phyloP scores from a whole-genome alignment of 2,329 filamentous ascomycete species.

The Thielaviopsis punctulata region DNA sequence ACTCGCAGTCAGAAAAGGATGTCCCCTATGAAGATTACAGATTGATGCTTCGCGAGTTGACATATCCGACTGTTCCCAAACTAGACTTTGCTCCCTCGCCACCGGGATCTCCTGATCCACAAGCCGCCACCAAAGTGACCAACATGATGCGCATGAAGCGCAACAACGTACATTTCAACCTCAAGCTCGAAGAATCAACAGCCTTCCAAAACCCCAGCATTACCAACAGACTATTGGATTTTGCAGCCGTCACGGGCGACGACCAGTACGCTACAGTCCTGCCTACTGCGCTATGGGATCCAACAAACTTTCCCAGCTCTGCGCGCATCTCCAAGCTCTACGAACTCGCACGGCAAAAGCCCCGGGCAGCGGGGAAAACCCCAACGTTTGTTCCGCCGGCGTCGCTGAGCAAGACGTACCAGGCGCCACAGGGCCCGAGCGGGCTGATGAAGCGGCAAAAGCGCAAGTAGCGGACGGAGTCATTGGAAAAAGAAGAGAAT shows the following conservation, averaged over 20 bases:
- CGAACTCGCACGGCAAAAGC: constrained; percentile 28
- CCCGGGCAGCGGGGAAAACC: constrained; percentile 28
- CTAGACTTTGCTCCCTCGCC: constrained; percentile 61
- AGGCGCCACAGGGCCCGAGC: constrained; percentile 10
- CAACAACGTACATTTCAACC: constrained; percentile 62
- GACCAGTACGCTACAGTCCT: constrained; percentile 52
- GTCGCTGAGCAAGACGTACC: neutral
- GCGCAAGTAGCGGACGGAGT: constrained; percentile 18
- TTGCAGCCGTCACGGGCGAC: constrained; percentile 31
- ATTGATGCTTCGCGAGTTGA: constrained; percentile 50
- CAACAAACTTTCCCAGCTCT: constrained; percentile 34
- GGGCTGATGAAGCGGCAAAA: constrained; percentile 18
- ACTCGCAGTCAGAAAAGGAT: constrained; percentile 19
- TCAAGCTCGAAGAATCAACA: constrained; percentile 47
- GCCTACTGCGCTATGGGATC: constrained; percentile 38
- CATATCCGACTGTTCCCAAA: constrained; percentile 53
- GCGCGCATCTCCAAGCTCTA: constrained; percentile 29
- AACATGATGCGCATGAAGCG: constrained; percentile 64
- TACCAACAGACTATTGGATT: constrained; percentile 54
- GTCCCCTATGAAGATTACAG: constrained; percentile 54
- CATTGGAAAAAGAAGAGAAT: neutral
- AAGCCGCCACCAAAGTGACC: constrained; percentile 48
- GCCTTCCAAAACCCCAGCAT: constrained; percentile 57
- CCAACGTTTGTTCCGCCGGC: constrained; percentile 27
- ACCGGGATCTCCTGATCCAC: constrained; percentile 37